Evolutionary conservation across 2,329 filamentous ascomycete genomes (phyloP), one percentile per base, ranked within the genome.

Genomic region (Cordyceps javanica): DNA sequence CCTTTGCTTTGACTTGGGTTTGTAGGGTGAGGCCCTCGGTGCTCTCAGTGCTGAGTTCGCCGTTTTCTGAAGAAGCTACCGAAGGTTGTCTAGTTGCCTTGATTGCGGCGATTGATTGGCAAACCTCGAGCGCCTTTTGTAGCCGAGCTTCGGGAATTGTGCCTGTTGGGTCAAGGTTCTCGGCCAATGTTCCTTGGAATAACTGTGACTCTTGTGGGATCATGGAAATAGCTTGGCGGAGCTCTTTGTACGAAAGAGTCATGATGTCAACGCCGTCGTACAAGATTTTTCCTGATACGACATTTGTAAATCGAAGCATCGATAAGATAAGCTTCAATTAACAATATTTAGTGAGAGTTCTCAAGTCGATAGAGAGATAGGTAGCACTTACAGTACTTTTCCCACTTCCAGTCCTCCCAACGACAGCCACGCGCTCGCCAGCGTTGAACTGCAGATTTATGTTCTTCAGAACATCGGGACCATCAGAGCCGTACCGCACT

Each of bases 351-450:
- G 19, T 23, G 1, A 8, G 21, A 9, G 23, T 26, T 1, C 34
- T 11, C 16, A 34, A n/a, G 10, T 11, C 5, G 13, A 14, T n/a
- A 9, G 19, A 5, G 1, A 28, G 10, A 48, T 3, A 7, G 6
- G 14, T 14, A 14, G 3, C 10, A 69, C 77, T 69, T 67, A 93
- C 80, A 0, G 90, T 95, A 50, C 86, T 91, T 71, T 96, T 96
- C 4, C 91, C 91, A 4, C 88, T 91, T 0, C 89, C 86, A 0
- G 90, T 95, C 11, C 90, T 83, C 3, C 91, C 91, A 13, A 92
- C 88, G 21, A 96, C 79, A 0, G 90, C 90, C 1, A 89, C 89
- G 53, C 88, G 87, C 55, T 89, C 87, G 1, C 90, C 89, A 0
- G 87, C 87, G 8, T 72, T 74, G 61, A 82, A 79, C 32, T 73